Evolutionary conservation across 2,329 filamentous ascomycete genomes (phyloP), one percentile per base, ranked within the genome.

Genomic region (Exophiala viscosa): DNA sequence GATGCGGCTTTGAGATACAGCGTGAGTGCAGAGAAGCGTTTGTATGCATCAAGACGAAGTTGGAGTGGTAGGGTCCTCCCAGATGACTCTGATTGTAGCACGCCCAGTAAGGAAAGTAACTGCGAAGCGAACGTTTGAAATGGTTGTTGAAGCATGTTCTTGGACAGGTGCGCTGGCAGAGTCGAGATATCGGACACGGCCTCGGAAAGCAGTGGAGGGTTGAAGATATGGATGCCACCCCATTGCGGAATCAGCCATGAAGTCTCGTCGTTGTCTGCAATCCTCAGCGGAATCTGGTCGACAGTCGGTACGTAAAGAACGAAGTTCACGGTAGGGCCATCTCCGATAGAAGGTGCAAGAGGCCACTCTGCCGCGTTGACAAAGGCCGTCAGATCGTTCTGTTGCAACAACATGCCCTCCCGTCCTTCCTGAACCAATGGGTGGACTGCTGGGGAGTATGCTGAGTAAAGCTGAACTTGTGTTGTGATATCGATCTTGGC

Each of bases 281-380:
- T 76, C 6, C 81, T 61, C 32, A 87, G 71, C 10, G 84, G 84
- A 2, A 78, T 78, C 55, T 83, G 78, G 5, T 72, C 72, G 53
- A 87, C 82, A 52, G 88, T 84, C 5, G 91, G 90, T 6, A 95
- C 84, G 65, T 93, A 99, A 23, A 97, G 79, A 51, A 97, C 85
- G 67, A 99, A 97, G 71, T 99, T 97, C 65, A 99, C 85, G 0
- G 93, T 99, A 1, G 93, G 93, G 0, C 92, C 92, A 43, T 58
- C 45, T 38, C 91, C 93, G 61, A 99, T 97, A 51, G 90, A 96
- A 0, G 92, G 92, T 57, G 88, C 95, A 2, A 99, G 73, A 0
- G 93, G 93, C 93, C 93, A 99, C 72, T 99, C 93, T 2, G 93
- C 93, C 2, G 92, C 91, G 65, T 99, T 99, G 70, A 99, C 90